Base-by-base conservation (phyloP, 2,329 filamentous ascomycete species). In the Curvularia eragrostidis region DNA sequence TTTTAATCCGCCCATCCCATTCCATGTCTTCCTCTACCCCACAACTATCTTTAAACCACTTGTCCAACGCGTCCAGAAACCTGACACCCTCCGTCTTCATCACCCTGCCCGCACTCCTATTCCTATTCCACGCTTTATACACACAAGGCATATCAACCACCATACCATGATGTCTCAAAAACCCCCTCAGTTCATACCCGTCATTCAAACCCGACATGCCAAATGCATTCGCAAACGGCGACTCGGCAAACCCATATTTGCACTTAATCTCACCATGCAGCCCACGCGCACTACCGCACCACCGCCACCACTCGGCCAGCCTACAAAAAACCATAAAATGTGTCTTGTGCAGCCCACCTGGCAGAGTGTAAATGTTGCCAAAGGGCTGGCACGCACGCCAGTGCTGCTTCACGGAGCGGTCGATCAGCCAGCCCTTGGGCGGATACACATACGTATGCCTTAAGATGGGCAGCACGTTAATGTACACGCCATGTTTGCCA, bases 301-400 rank as follows among this genome's bases (percentile, higher is more conserved):
- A 53, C 9, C 41, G 44, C 28, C 59, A 68, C 69, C 69, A 72
- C 7, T 49, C 44, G 6, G 62, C 56, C 13, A 70, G 42, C 18
- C 61, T 53, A 26, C 62, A 66, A 44, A 70, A 70, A 0, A 52
- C 10, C 10, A 65, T 24, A 47, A 70, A 72, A 34, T 65, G 57
- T 18, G 38, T 24, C 32, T 59, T 51, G 28, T 65, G 52, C 36
- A 38, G 0, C 7, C 42, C 26, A 7, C 39, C 26, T 0, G 18
- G 23, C 0, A 68, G 42, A 1, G 44, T 32, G 34, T 73, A 72
- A 24, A 73, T 26, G 30, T 72, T 71, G 0, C 71, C 70, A 51
- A 69, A 70, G 3, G 43, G 41, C 36, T 62, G 50, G 50, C 66
- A 69, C 9, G 57, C 62, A 34, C 60, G 63, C 71, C 69, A 74